These are phyloP conservation scores for Boehmeria nivea DNA, from an alignment of 306 rosid genomes.

Conservation along the genomic window DNA sequence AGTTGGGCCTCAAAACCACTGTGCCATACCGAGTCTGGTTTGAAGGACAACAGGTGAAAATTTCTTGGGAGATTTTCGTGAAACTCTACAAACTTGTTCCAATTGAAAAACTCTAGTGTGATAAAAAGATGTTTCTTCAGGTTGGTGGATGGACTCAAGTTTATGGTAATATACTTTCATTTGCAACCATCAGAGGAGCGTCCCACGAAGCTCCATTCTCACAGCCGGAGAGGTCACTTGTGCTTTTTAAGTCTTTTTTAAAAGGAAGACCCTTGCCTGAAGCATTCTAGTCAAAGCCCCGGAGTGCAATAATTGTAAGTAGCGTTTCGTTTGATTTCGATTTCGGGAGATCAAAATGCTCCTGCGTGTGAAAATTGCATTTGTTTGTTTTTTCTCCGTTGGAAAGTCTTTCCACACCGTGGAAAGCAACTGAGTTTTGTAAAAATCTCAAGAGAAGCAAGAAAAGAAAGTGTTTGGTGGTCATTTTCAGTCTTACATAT, in stretches of 20 bases:
- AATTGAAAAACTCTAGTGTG: neutral
- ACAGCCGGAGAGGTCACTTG: constrained; percentile 86
- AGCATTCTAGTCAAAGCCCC: constrained; percentile 36
- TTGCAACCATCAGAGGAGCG: constrained; percentile 92
- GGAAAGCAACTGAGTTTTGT: constrained; percentile 32
- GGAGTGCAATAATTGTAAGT: constrained; percentile 42
- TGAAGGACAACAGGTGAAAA: constrained; percentile 75
- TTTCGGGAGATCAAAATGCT: constrained; percentile 1
- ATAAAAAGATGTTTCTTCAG: constrained; percentile 23
- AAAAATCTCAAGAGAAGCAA: constrained; percentile 25
- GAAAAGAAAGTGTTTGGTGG: constrained; percentile 10
- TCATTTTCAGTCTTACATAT: neutral
- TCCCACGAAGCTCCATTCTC: constrained; percentile 98
- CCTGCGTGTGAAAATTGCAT: constrained; percentile 24
- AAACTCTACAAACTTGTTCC: neutral
- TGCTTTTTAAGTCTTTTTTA: constrained; percentile 69
- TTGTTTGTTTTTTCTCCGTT: constrained; percentile 26
- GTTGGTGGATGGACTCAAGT: constrained; percentile 99
- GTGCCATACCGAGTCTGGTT: constrained; percentile 95
- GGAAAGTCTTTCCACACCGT: constrained; percentile 21
- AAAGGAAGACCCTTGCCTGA: constrained; percentile 60
- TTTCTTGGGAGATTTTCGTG: neutral
- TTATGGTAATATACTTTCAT: constrained; percentile 76
- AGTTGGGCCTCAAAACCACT: constrained; percentile 59
- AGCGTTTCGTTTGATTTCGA: constrained; percentile 20